Percentiles rank a stretch among this genome's conserved stretches.
These are phyloP conservation scores for Fusarium sp. DNA, from an alignment of 2,329 filamentous ascomycete species.

Conservation along the genomic window DNA sequence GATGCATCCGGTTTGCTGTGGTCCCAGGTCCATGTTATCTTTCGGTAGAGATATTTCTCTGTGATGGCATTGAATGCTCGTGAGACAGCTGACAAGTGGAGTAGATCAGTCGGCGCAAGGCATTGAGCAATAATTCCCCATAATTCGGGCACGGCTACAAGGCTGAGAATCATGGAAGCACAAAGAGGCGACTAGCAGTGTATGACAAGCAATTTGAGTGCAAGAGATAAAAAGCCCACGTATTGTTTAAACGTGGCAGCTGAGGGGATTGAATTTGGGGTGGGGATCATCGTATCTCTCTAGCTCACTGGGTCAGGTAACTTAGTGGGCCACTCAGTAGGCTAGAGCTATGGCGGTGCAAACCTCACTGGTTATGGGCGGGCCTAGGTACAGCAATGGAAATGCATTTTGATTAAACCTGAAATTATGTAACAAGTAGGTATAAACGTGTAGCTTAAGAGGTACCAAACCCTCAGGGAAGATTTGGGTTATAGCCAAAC, in stretches of 20 bases:
- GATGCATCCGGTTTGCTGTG: not conserved
- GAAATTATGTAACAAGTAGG: not conserved
- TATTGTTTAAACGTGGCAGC: not conserved
- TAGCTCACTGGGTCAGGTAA: too few species aligned
- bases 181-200: not conserved
- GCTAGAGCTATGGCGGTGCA: not conserved
- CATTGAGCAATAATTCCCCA: not conserved
- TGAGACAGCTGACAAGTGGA: not conserved
- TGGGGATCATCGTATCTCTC: not conserved
- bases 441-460: not conserved
- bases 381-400: too few species aligned
- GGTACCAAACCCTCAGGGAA: not conserved
- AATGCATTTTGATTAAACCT: not conserved
- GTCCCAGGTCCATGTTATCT: not conserved
- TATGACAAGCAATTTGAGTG: not conserved
- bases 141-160: not conserved
- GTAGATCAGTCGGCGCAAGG: not conserved
- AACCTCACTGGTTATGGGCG: not conserved
- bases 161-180: not conserved
- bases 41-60: not conserved
- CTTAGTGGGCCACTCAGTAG: too few species aligned
- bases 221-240: accelerated
- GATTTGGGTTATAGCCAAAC: too few species aligned
- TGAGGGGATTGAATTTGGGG: accelerated
- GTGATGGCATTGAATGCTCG: not conserved